A percentile compares a stretch with the other conserved stretches of the same genome.
These are phyloP conservation scores for Halophytophthora polymorphica DNA, from an alignment of 352 stramenopile species.

Conservation along the genomic window DNA sequence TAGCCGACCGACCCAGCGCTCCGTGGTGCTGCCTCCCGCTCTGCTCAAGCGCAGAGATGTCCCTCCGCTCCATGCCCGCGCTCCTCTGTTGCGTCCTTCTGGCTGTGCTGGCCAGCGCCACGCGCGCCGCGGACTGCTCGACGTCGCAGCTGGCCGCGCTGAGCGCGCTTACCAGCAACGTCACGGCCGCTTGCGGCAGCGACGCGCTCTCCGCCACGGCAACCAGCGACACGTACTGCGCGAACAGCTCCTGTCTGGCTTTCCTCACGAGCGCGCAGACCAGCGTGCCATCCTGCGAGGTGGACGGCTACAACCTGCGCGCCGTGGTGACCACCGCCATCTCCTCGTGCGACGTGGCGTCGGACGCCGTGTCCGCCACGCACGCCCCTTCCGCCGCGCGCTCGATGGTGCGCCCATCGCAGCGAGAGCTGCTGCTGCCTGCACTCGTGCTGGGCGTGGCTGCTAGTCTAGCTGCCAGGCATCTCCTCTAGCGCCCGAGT, in stretches of 20 bases:
- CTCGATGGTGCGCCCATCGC: not conserved
- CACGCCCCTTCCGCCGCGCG: slow-evolving; percentile 10
- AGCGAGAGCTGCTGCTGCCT: no score
- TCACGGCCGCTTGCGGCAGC: slow-evolving; percentile 25
- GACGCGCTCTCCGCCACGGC: slow-evolving; percentile 18
- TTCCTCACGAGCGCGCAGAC: slow-evolving; percentile 19
- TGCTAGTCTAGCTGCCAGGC: no score
- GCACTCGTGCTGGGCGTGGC: no score
- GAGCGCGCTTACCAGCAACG: slow-evolving; percentile 21
- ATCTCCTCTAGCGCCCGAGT: no score
- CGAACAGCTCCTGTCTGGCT: slow-evolving; percentile 18
- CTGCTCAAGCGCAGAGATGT: no score
- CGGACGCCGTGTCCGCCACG: slow-evolving; percentile 23
- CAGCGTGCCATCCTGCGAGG: slow-evolving; percentile 25
- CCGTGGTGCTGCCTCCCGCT: no score
- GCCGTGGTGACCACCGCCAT: slow-evolving; percentile 23
- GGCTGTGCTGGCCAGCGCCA: not conserved
- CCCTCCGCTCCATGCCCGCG: not conserved
- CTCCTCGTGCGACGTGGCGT: slow-evolving; percentile 20
- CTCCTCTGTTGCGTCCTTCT: not conserved
- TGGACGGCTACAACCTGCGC: slow-evolving; percentile 31
- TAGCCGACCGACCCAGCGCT: no score
- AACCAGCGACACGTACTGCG: slow-evolving; percentile 12
- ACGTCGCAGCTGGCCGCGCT: slow-evolving; percentile 18
- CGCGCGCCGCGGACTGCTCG: slow-evolving; percentile 18